Percentiles rank a stretch among this genome's conserved stretches.
Conservation (phyloP, 2,329 filamentous ascomycete genomes). For the Talaromyces sp. region DNA sequence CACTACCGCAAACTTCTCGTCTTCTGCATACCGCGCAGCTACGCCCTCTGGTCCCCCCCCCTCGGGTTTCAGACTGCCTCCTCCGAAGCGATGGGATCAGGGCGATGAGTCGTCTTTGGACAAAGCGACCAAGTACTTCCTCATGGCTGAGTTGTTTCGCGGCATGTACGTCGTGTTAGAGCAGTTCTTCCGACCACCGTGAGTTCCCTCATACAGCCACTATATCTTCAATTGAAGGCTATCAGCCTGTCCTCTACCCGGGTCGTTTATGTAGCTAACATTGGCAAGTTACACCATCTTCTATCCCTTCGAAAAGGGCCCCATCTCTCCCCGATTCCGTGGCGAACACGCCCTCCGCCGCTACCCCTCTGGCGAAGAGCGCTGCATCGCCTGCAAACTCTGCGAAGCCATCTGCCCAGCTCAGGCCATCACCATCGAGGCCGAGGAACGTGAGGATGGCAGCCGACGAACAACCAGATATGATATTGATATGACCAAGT, state of each 20-base stretch:
- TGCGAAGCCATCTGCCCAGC: conserved; percentile 98
- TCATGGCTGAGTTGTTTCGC: conserved; percentile 90
- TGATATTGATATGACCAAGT: conserved; percentile 99
- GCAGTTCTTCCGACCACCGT: conserved; percentile 98
- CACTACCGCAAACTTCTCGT: conserved; percentile 60
- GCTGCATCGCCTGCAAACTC: conserved; percentile 99
- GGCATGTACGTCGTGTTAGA: conserved; percentile 98
- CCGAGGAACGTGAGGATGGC: conserved; percentile 94
- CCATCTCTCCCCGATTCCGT: conserved; percentile 95
- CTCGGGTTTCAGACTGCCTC: conserved; percentile 73
- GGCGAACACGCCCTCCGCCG: conserved; percentile 95
- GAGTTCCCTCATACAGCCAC: conserved; percentile 48
- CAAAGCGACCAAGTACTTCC: conserved; percentile 86
- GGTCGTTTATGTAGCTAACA: not conserved
- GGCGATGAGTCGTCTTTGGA: conserved; percentile 73
- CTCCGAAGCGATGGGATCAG: conserved; percentile 75
- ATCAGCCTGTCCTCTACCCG: no score
- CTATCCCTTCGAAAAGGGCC: conserved; percentile 98
- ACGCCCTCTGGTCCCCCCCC: conserved; percentile 75
- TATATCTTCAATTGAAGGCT: not conserved
- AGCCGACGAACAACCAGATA: conserved; percentile 94
- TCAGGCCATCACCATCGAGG: conserved; percentile 98
- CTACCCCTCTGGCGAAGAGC: conserved; percentile 96
- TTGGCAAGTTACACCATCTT: conserved; percentile 86
- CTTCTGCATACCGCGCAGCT: conserved; percentile 58